Conservation (phyloP, 352 stramenopile species). For the Peronospora tabacina region DNA sequence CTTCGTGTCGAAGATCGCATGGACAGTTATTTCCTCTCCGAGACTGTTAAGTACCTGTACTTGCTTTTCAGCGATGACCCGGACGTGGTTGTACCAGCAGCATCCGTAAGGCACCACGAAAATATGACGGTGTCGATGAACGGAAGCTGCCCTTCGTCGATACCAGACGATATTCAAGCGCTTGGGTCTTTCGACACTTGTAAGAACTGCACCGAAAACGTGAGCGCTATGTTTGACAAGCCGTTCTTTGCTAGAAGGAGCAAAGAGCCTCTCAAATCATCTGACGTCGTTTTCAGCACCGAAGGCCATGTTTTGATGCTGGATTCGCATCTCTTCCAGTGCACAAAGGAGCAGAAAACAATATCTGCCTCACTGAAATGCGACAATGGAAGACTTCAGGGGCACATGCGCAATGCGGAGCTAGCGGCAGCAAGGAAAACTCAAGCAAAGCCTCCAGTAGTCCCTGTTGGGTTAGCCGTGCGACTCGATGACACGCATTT, state of each 20-base stretch:
- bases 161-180: conserved; percentile 5
- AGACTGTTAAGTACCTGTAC: conserved; percentile 99
- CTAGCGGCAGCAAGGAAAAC: conserved; percentile 19
- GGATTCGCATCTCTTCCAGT: conserved; percentile 45
- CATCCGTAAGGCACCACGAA: background rate
- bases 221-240: conserved; percentile 7
- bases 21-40: conserved; percentile 97
- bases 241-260: conserved; percentile 11
- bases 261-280: conserved; percentile 44
- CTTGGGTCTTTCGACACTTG: conserved; percentile 4
- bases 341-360: conserved; percentile 3
- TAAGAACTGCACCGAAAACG: conserved; percentile 8
- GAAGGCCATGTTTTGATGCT: conserved; percentile 76
- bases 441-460: conserved; percentile 9
- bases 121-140: conserved; percentile 8
- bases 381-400: conserved; percentile 46
- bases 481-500: conserved; percentile 51
- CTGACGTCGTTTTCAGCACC: conserved; percentile 74
- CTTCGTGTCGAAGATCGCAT: conserved; percentile 93
- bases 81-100: conserved; percentile 55
- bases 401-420: conserved; percentile 34
- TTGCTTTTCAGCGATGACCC: conserved; percentile 94
- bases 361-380: conserved; percentile 23
- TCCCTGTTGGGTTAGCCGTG: conserved; percentile 54
- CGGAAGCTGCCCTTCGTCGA: conserved; percentile 1